Evolutionary conservation across 768 basidiomycete genomes (phyloP), one percentile per base, ranked within the genome.

Genomic region (Pleurotus tuber-regium): DNA sequence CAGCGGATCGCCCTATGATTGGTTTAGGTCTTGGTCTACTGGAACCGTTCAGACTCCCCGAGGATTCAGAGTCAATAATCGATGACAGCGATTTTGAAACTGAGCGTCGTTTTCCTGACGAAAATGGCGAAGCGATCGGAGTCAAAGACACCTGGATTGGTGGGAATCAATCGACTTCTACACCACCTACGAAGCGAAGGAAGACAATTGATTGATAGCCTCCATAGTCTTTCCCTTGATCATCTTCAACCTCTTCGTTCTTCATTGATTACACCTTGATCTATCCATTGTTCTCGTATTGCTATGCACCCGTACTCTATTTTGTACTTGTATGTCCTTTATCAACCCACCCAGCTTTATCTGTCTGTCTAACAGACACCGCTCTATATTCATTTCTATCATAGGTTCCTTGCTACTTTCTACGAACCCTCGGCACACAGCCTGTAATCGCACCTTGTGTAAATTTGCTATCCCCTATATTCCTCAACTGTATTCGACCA

Each of bases 21-120:
- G 76, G 77, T 12, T 63, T 82, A 38, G 76, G 75, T 3, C 71
- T 83, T 48, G 80, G 79, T 6, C 67, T 84, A 33, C 68, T 84
- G 58, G 80, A 77, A 47, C 78, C 83, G 10, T 84, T 84, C 56
- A 67, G 67, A 25, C 66, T 80, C 42, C 70, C 71, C 25, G 72
- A 68, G 40, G 65, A 71, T 18, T 25, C 49, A 23, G 38, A 30
- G 50, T 53, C 53, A 47, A 46, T 46, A 36, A 57, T 44, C 41
- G 61, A 61, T 49, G 69, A 72, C 58, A 57, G 61, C 40, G 69
- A 75, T 50, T 60, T 70, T 26, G 67, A 61, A 52, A 63, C 58
- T 42, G 62, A 65, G 33, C 59, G 52, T 65, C 57, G 44, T 56
- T 42, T 62, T 67, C 33, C 63, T 59, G 58, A 54, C 21, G 68